Base-by-base conservation (phyloP, 441 rosid species). In the Populus hybrid region DNA sequence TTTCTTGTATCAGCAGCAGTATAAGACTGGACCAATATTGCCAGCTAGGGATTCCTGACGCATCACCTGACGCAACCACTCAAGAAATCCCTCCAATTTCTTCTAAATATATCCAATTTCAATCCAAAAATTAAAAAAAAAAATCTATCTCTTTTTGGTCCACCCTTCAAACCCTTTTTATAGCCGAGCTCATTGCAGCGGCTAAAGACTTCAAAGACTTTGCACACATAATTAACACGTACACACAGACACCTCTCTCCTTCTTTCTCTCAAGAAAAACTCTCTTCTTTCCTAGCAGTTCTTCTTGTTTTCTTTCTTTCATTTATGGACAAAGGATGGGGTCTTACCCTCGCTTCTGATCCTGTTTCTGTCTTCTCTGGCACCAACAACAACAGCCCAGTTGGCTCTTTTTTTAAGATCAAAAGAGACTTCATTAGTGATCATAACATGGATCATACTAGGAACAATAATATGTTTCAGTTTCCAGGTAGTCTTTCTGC, bases 291-390 rank as follows among this genome's bases (percentile, higher is more conserved):
- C 40, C 66, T 80, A 75, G 28, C 21, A 8, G 18, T 12, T 79
- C 78, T 32, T 64, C 63, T 9, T 70, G 10, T 40, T 68, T 63
- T 59, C 34, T 78, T 57, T 75, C 32, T 28, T 75, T 8, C 50
- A 78, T 92, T 85, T 87, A 93, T 93, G 98, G 98, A 89, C 85
- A 89, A 83, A 81, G 90, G 89, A 79, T 90, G 94, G 94, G 90
- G 90, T 75, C 92, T 92, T 38, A 84, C 97, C 74, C 95, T 90
- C 73, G 90, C 91, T 83, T 90, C 98, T 79, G 88, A 89, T 81
- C 86, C 88, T 74, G n/a, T 75, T 11, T 30, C 75, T 73, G 78
- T 85, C 77, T 85, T 82, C 82, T 5, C 88, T 74, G 77, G 24
- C 78, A 77, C 69, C 53, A 5, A 21, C 71, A 34, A 8, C n/a